These are phyloP conservation scores for Saturnispora serradocipensis DNA, from an alignment of 805 yeast species.

Conservation along the genomic window DNA sequence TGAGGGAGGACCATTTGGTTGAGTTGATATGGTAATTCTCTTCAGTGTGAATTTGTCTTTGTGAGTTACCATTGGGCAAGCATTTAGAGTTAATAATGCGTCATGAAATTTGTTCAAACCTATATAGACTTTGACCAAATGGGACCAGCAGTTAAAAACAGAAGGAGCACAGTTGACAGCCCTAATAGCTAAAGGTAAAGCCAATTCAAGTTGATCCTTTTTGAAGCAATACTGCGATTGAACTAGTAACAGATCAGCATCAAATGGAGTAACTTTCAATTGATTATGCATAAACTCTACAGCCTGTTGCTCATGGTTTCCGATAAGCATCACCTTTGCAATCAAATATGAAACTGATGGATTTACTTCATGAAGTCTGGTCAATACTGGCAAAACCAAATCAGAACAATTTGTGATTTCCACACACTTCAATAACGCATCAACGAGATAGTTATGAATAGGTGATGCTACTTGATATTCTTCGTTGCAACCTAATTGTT, in stretches of 20 bases:
- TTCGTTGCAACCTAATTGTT: slow-evolving; percentile 52
- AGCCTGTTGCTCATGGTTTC: slow-evolving; percentile 53
- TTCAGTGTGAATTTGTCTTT: slow-evolving; percentile 57
- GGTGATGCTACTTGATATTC: slow-evolving; percentile 62
- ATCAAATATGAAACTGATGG: slow-evolving; percentile 50
- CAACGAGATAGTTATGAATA: slow-evolving; percentile 61
- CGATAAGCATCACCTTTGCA: slow-evolving; percentile 42
- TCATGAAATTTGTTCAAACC: slow-evolving; percentile 57
- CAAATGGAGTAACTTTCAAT: slow-evolving; percentile 32
- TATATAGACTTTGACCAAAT: slow-evolving; percentile 55
- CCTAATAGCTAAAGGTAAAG: slow-evolving; percentile 48
- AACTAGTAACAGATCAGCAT: slow-evolving; percentile 42
- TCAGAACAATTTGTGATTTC: slow-evolving; percentile 57
- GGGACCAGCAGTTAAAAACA: slow-evolving; percentile 66
- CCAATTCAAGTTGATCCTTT: slow-evolving; percentile 45
- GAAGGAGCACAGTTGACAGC: slow-evolving; percentile 70
- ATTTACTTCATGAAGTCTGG: slow-evolving; percentile 41
- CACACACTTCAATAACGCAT: slow-evolving; percentile 58
- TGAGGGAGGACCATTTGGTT: slow-evolving; percentile 35
- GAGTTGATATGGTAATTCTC: slow-evolving; percentile 30
- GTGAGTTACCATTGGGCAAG: slow-evolving; percentile 75
- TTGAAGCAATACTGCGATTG: slow-evolving; percentile 51
- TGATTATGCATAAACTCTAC: slow-evolving; percentile 44
- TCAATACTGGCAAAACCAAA: slow-evolving; percentile 50
- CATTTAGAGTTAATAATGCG: slow-evolving; percentile 62